phyloP scores from a whole-genome alignment of 2,329 filamentous ascomycete species.

The Pseudopyricularia cyperi region DNA sequence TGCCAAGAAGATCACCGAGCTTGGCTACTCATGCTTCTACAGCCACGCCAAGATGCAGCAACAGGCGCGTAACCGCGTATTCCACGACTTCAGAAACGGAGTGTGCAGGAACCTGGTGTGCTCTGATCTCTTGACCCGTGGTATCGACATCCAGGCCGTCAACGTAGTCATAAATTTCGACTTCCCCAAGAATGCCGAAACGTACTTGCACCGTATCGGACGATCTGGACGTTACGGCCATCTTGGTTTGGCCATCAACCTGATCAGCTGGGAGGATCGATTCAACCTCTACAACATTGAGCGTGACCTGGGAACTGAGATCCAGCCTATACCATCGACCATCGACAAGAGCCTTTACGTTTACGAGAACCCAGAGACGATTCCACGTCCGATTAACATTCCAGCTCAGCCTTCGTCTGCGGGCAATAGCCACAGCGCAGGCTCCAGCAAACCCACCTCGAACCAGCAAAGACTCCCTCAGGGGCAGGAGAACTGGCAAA shows the following conservation, averaged over 20 bases:
- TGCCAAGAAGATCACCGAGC: conserved; percentile 97
- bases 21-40: conserved; percentile 99
- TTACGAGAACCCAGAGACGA: conserved; percentile 90
- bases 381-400: conserved; percentile 64
- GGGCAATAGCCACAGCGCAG: conserved; percentile 14
- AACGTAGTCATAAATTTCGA: conserved; percentile 99
- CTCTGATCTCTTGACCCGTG: conserved; percentile 91
- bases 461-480: conserved; percentile 14
- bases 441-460: conserved; percentile 1
- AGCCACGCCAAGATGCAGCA: conserved; percentile 98
- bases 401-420: conserved; percentile 6
- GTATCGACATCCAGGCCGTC: conserved; percentile 98
- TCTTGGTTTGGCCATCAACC: conserved; percentile 91
- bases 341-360: conserved; percentile 99
- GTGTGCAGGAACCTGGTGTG: conserved; percentile 97
- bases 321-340: conserved; percentile 82
- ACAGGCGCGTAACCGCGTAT: conserved; percentile 91
- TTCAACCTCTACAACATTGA: conserved; percentile 99
- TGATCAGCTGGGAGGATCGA: conserved; percentile 98
- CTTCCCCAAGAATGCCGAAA: conserved; percentile 98
- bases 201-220: conserved; percentile 95
- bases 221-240: conserved; percentile 95
- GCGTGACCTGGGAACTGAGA: conserved; percentile 92
- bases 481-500: conserved; percentile 12
- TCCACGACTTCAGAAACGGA: conserved; percentile 97